Conservation (phyloP, 2,329 filamentous ascomycete species). For the Chrysoporthe puriensis region DNA sequence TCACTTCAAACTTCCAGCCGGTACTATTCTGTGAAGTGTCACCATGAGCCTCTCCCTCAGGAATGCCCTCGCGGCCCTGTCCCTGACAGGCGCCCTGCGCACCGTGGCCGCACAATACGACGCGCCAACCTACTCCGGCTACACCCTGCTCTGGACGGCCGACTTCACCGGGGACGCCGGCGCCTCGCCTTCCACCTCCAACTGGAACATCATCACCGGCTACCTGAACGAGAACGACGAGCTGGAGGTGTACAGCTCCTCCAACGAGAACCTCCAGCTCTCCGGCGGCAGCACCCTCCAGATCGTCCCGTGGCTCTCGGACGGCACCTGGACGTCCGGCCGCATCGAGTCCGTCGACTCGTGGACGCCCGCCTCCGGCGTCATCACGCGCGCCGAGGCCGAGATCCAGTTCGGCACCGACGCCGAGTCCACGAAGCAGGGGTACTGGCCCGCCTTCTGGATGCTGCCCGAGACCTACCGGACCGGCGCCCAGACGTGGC, state of each 20-base stretch:
- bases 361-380: slow-evolving; percentile 48
- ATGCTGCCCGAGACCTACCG: slow-evolving; percentile 52
- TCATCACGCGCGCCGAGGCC: slow-evolving; percentile 48
- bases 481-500: slow-evolving; percentile 48
- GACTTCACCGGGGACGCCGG: slow-evolving; percentile 48
- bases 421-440: slow-evolving; percentile 45
- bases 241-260: slow-evolving; percentile 50
- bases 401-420: slow-evolving; percentile 49
- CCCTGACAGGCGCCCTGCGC: not conserved
- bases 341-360: slow-evolving; percentile 52
- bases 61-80: slow-evolving; percentile 7
- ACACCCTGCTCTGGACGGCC: slow-evolving; percentile 51
- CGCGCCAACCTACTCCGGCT: slow-evolving; percentile 45
- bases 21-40: not conserved
- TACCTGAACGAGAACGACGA: slow-evolving; percentile 53
- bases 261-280: slow-evolving; percentile 51
- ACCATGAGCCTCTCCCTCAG: not conserved
- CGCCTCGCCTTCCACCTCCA: slow-evolving; percentile 40
- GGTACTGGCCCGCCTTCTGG: slow-evolving; percentile 60
- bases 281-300: slow-evolving; percentile 56
- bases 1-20: no score
- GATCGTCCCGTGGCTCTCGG: slow-evolving; percentile 48
- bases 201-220: slow-evolving; percentile 52
- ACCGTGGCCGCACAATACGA: slow-evolving; percentile 5
- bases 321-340: slow-evolving; percentile 52